phyloP scores from a whole-genome alignment of 345 rosid genomes.

The Dipteronia sinensis region DNA sequence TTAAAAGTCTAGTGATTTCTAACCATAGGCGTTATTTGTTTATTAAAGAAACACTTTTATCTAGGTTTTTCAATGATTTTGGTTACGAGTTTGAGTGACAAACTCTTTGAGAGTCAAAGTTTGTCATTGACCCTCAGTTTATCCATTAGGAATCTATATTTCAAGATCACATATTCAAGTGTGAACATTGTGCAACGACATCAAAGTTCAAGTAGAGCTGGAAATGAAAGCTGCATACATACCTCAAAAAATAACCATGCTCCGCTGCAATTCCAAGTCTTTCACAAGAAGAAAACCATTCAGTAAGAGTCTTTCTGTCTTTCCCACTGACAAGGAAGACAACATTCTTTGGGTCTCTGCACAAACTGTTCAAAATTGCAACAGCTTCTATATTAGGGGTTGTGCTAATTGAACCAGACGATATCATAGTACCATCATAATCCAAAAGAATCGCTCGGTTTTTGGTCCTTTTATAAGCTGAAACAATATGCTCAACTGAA shows the following conservation, averaged over 20 bases:
- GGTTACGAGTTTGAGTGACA: slow-evolving; percentile 4
- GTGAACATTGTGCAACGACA: neutral
- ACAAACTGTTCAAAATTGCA: slow-evolving; percentile 60
- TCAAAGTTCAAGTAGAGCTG: neutral
- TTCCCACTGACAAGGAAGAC: slow-evolving; percentile 88
- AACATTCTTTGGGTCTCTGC: slow-evolving; percentile 73
- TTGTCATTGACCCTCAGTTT: neutral
- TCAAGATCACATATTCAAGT: neutral
- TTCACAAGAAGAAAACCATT: slow-evolving; percentile 78
- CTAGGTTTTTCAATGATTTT: neutral
- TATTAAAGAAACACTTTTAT: neutral
- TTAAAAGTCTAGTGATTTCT: neutral
- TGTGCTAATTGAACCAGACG: slow-evolving; percentile 54
- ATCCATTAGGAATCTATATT: neutral
- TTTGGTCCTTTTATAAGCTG: slow-evolving; percentile 83
- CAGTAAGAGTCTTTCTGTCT: slow-evolving; percentile 62
- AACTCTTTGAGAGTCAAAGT: neutral
- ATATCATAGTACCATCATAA: slow-evolving; percentile 81
- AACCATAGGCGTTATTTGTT: neutral
- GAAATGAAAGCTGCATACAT: slow-evolving; percentile 19
- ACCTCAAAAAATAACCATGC: slow-evolving; percentile 86
- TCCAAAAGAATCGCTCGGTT: slow-evolving; percentile 86
- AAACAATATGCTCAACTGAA: slow-evolving; percentile 82
- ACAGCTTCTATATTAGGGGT: slow-evolving; percentile 61
- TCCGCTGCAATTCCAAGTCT: slow-evolving; percentile 89